Evolutionary conservation across 176 grass and related monocot genomes (phyloP).

Genomic region (Avena eriantha): DNA sequence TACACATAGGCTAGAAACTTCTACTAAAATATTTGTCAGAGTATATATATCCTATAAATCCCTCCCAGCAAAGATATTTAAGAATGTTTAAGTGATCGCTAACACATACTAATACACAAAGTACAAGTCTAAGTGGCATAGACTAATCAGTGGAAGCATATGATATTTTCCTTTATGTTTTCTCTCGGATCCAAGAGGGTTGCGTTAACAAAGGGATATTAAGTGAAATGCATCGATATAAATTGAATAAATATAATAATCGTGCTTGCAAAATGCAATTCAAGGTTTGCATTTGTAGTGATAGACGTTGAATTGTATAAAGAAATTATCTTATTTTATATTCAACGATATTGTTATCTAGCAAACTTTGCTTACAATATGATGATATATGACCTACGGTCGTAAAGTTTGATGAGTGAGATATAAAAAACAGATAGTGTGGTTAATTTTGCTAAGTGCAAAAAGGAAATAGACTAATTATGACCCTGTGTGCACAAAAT

Average conservation of each 20-base stretch:
- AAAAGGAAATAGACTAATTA: background rate
- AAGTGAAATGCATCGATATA: background rate
- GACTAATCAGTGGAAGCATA: background rate
- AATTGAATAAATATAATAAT: background rate
- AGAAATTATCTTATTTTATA: background rate
- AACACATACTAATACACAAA: background rate
- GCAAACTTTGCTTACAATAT: background rate
- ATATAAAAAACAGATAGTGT: background rate
- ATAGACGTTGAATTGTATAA: background rate
- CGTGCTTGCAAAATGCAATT: background rate
- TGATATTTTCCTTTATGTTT: background rate
- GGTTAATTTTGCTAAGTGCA: slow-evolving; percentile 20
- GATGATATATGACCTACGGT: background rate
- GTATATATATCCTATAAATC: background rate
- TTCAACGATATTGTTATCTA: background rate
- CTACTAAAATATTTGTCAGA: background rate
- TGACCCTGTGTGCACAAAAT: background rate
- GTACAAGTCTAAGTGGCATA: background rate
- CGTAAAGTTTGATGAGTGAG: background rate
- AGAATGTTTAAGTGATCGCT: background rate
- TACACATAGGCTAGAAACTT: background rate
- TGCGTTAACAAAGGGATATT: background rate
- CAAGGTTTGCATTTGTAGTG: background rate
- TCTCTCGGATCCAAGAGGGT: background rate
- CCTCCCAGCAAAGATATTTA: background rate